Base-by-base conservation (phyloP, 2,329 filamentous ascomycete genomes). In the Fusarium drepaniforme region DNA sequence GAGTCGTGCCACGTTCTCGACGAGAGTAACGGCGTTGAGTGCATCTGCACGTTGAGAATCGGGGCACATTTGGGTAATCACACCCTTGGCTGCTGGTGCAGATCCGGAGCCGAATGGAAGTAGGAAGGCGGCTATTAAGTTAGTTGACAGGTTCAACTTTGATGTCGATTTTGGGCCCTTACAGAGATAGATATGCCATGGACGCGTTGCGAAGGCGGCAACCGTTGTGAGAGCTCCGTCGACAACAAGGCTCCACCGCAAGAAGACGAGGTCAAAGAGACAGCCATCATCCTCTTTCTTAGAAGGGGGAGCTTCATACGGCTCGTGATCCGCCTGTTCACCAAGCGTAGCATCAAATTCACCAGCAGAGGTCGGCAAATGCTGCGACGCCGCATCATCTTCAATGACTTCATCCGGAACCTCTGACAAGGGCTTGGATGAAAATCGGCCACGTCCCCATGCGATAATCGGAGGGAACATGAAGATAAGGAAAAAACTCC, bases 61-160 rank as follows among this genome's bases (percentile, higher is more conserved):
- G 0, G 91, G 84, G 53, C 91, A 91, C 91, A 94, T 92, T 67
- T 93, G 89, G 0, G 93, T 88, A 69, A 94, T 93, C n/a, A 92
- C 91, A 1, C 92, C 93, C 74, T 94, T 94, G 1, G 92, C 91
- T 0, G 92, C 91, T 0, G 92, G 88, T 0, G 91, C 92, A 0
- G 92, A 92, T 0, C 93, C 93, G 0, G 92, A 92, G 0, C 91
- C 92, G 35, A 94, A 89, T 0, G 93, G 93, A 0, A 94, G 85
- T 1, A 94, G 79, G 30, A 90, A 87, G 0, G 91, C 91, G 2
- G 92, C 89, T 87, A 0, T n/a, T 35, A 5, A 0, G 4, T 62
- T 0, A 64, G 58, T 33, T 6, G 11, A 33, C 30, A 60, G 35
- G 37, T 67, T 5, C 33, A 28, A 72, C 42, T 57, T 2, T 11